Evolutionary conservation across 306 rosid genomes (phyloP).

Genomic region (Abrus precatorius): DNA sequence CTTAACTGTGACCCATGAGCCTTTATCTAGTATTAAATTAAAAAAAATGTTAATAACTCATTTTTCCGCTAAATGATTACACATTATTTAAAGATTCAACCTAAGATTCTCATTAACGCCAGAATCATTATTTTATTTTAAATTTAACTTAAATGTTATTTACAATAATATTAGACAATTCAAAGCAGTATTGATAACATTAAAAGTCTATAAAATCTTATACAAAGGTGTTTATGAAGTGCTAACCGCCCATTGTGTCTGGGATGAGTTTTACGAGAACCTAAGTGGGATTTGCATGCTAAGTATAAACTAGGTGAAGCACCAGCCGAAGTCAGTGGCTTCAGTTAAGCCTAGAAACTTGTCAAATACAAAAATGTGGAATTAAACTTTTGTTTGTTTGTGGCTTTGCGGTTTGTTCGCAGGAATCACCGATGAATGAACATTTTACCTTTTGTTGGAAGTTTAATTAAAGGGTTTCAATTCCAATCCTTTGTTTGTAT

Average conservation of each 20-base stretch:
- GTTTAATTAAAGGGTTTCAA: constrained; percentile 34
- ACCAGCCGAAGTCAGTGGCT: constrained; percentile 32
- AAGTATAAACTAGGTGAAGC: constrained; percentile 20
- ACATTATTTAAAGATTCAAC: no score
- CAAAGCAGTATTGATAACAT: no score
- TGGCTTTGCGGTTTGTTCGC: constrained; percentile 25
- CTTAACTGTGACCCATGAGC: no score
- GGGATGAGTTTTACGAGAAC: constrained; percentile 41
- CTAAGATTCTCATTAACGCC: no score
- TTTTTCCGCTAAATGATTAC: no score
- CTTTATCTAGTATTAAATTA: no score
- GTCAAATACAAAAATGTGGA: constrained; percentile 39
- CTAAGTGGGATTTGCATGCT: constrained; percentile 45
- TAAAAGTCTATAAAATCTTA: no score
- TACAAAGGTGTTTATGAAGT: neutral
- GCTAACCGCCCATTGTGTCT: constrained; percentile 22
- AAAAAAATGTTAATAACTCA: no score
- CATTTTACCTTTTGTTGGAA: constrained; percentile 38
- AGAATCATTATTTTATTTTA: no score
- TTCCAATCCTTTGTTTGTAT: constrained; percentile 37
- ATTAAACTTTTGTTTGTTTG: constrained; percentile 39
- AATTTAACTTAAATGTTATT: no score
- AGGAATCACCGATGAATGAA: constrained; percentile 34
- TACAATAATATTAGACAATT: no score
- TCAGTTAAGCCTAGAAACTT: constrained; percentile 53